phyloP scores from a whole-genome alignment of 176 grass and related monocot genomes.

The Triticum urartu region DNA sequence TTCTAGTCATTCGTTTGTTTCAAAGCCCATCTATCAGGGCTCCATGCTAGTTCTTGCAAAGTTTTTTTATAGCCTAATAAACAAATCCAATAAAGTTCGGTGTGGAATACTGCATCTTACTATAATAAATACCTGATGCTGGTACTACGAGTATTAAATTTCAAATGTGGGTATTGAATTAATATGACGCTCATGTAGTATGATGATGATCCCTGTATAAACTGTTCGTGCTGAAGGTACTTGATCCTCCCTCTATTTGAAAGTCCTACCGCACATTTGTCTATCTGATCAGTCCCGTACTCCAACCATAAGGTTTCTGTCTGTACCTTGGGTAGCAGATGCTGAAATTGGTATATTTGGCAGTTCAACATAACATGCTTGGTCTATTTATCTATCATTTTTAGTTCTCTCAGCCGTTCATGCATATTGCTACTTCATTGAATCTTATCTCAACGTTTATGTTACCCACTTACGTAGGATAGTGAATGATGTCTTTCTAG shows the following conservation, averaged over 20 bases:
- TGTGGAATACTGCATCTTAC: background rate
- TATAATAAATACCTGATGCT: background rate
- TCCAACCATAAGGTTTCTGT: background rate
- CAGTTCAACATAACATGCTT: constrained; percentile 4
- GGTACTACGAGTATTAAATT: background rate
- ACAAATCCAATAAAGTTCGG: constrained; percentile 1
- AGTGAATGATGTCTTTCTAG: background rate
- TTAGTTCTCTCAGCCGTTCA: background rate
- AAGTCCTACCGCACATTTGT: constrained; percentile 21
- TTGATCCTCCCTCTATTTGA: background rate
- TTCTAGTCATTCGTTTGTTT: constrained; percentile 4
- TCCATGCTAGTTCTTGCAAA: background rate
- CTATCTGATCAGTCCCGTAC: background rate
- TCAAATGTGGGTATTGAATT: background rate
- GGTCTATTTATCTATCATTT: background rate
- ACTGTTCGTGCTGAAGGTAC: background rate
- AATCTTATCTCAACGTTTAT: background rate
- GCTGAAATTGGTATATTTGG: background rate
- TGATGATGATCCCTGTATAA: background rate
- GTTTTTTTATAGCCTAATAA: background rate
- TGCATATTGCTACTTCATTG: background rate
- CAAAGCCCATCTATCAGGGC: background rate
- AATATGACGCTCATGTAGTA: background rate
- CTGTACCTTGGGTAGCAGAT: constrained; percentile 15
- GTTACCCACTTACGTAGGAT: background rate